Base-by-base conservation (phyloP, 2,329 filamentous ascomycete genomes). In the Sarocladium kiliense region DNA sequence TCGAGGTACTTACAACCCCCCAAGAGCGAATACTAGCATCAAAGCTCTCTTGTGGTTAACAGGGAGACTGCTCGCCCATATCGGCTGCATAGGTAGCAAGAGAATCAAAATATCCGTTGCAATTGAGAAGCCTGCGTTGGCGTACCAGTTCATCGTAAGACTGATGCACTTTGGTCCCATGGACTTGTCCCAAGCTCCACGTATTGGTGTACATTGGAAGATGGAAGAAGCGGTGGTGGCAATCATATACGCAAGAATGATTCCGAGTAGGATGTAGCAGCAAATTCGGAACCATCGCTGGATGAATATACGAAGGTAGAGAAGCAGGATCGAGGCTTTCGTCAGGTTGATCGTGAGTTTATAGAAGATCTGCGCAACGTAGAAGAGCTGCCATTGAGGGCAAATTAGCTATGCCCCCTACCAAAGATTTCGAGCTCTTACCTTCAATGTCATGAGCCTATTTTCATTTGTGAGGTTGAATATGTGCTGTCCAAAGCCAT, bases 271-370 rank as follows among this genome's bases (percentile, higher is more conserved):
- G 16, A 66, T 55, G 56, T 71, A 71, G 57, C 73, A 78, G 34
- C 71, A 64, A 2, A 70, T 66, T 9, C 73, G 70, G 59, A 81
- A 81, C 64, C 69, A 74, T 45, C 58, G 67, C 47, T 76, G 69
- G 21, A 76, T 67, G 56, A 82, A 82, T 47, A 81, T 78, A 25
- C 77, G 76, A 21, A 79, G 75, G 60, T 81, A 83, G 18, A 82
- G 71, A 2, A 79, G 65, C 6, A 81, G 63, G 53, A 81, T 78
- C 2, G 78, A 80, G 1, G 73, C 65, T 59, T 82, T 82, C 2
- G 76, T 79, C 30, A 79, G 65, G 61, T 77, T 79, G 57, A 81
- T 76, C 41, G 75, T 76, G 58, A 78, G 64, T 60, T 81, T 81
- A 66, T 82, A 82, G 57, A 78, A 75, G 53, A 77, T 73, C 59